Evolutionary conservation across 306 rosid genomes (phyloP).

Genomic region (Gleditsia sinensis): DNA sequence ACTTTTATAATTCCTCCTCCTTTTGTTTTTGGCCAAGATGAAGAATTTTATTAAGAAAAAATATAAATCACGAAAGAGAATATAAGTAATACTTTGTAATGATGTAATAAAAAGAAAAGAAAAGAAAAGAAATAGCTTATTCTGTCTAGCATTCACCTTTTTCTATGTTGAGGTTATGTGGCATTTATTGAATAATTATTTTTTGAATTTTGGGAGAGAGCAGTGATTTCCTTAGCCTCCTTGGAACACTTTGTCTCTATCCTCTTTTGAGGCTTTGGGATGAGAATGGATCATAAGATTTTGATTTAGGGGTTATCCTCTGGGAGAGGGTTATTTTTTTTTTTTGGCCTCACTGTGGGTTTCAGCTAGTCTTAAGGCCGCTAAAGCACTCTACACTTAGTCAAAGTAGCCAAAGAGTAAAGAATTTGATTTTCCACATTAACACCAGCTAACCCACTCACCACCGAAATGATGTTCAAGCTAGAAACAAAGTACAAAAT

Average conservation of each 20-base stretch:
- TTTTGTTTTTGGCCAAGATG: slow-evolving; percentile 21
- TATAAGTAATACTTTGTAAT: not conserved
- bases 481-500: too few species aligned
- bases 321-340: too few species aligned
- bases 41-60: slow-evolving; percentile 5
- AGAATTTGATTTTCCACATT: too few species aligned
- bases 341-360: too few species aligned
- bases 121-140: not conserved
- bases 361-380: too few species aligned
- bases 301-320: too few species aligned
- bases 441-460: too few species aligned
- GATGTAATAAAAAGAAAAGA: not conserved
- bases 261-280: not conserved
- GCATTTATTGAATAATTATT: not conserved
- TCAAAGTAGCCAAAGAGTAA: too few species aligned
- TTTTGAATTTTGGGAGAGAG: not conserved
- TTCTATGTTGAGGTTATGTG: not conserved
- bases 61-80: not conserved
- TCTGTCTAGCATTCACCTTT: not conserved
- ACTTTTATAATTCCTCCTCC: slow-evolving; percentile 22
- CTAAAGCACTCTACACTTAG: too few species aligned
- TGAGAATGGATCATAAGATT: not conserved
- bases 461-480: too few species aligned
- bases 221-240: not conserved
- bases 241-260: not conserved